Conservation (phyloP, 2,329 filamentous ascomycete species). For the Plectosphaerella plurivora region DNA sequence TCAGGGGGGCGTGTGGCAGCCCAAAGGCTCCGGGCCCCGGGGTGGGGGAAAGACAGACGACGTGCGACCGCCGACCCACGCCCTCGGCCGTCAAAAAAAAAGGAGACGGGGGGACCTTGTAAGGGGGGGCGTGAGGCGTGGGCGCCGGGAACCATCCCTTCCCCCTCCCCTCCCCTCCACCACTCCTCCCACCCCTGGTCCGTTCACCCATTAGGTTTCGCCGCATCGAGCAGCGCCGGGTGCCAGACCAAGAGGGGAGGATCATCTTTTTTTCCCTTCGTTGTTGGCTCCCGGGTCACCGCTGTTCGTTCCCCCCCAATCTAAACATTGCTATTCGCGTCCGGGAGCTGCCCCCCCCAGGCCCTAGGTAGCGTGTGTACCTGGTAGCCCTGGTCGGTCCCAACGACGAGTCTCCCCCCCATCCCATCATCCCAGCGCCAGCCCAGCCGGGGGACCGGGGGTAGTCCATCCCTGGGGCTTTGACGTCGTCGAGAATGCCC, state of each 20-base stretch:
- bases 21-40: no score
- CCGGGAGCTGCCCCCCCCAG: conserved; percentile 2
- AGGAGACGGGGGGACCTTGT: no score
- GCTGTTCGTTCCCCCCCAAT: conserved; percentile 13
- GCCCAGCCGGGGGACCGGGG: conserved; percentile 11
- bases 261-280: conserved; percentile 16
- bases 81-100: no score
- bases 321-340: conserved; percentile 14
- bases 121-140: no score
- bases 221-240: conserved; percentile 1
- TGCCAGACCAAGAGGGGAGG: conserved; percentile 8
- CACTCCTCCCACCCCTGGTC: no score
- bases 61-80: no score
- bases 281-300: conserved; percentile 13
- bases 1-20: no score
- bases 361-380: no score
- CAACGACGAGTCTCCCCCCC: conserved; percentile 9
- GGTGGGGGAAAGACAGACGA: no score
- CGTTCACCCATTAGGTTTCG: conserved; percentile 7
- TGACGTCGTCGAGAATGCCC: conserved; percentile 10
- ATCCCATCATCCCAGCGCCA: not conserved
- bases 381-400: conserved; percentile 4
- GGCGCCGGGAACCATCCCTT: no score
- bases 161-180: no score
- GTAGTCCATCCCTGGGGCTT: conserved; percentile 10